Evolutionary conservation across 129 eudicot species (phyloP), one percentile per base, ranked within the genome.

Genomic region (Erigeron canadensis): DNA sequence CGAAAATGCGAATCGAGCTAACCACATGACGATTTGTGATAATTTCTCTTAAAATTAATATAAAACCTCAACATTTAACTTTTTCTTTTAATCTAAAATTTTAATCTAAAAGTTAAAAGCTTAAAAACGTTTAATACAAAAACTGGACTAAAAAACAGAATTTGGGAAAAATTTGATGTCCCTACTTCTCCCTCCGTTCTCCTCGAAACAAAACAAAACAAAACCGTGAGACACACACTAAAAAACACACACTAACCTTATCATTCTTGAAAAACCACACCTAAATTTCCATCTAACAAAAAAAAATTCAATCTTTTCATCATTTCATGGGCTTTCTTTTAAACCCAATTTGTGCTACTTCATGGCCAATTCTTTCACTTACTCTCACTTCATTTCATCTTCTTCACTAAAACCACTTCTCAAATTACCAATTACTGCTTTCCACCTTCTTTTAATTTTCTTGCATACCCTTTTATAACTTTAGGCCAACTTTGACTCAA

Each of bases 381-480:
- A 78, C 63, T 70, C 63, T 67, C 79, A 64, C 74, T 65, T 68
- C 81, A 64, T 73, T 61, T 60, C 78, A 5, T 71, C 75, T 13
- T 70, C 80, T 64, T 62, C 34, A 28, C 0, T 72, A 59, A 71
- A 56, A 42, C 65, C 79, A 21, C 74, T 68, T 37, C 65, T 73
- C 15, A 82, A 69, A 72, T 28, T 79, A 45, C 88, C 91, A 70
- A 81, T 89, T n/a, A 78, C 91, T 48, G 82, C 69, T 18, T 80
- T 89, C 56, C 87, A 86, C 42, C 86, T 89, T 55, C 89, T 88
- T 39, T 76, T 89, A 55, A 82, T 86, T 63, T 78, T 84, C 73
- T 87, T 89, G 18, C 91, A 89, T 71, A 81, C 96, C 78, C 96
- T 86, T 51, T 89, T 89, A 81, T 86, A 89, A 71, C 64, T 55